Evolutionary conservation across 2,329 filamentous ascomycete genomes (phyloP).

Genomic region (Trichoderma koningii): DNA sequence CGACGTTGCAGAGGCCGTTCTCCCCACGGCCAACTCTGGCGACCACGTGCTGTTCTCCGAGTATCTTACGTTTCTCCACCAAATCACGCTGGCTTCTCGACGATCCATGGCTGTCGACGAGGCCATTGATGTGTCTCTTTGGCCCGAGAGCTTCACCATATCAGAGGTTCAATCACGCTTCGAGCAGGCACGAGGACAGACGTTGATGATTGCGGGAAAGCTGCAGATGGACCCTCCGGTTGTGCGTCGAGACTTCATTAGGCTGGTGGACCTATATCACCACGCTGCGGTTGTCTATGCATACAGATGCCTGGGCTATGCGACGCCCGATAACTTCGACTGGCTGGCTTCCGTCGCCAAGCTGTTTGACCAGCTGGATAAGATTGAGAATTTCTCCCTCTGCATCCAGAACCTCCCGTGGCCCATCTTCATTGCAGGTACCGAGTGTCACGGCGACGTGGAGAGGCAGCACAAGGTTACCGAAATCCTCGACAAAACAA

Average conservation of each 20-base stretch:
- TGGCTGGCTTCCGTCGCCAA: slow-evolving; percentile 29
- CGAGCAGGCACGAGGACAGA: slow-evolving; percentile 35
- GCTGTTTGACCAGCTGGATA: slow-evolving; percentile 32
- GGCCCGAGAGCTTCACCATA: slow-evolving; percentile 5
- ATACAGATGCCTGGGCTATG: slow-evolving; percentile 34
- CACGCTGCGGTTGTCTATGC: slow-evolving; percentile 36
- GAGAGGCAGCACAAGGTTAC: slow-evolving; percentile 31
- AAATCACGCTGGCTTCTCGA: slow-evolving; percentile 31
- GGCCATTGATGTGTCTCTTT: background rate
- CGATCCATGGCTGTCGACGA: slow-evolving; percentile 18
- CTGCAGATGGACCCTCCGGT: slow-evolving; percentile 30
- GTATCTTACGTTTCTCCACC: slow-evolving; percentile 32
- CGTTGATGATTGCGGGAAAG: slow-evolving; percentile 35
- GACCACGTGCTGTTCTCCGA: slow-evolving; percentile 34
- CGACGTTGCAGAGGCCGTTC: slow-evolving; percentile 32
- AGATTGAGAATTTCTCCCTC: slow-evolving; percentile 32
- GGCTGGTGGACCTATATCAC: slow-evolving; percentile 37
- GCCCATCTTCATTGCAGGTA: slow-evolving; percentile 37
- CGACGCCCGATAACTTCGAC: slow-evolving; percentile 27
- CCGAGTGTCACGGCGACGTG: slow-evolving; percentile 33
- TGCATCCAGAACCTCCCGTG: slow-evolving; percentile 38
- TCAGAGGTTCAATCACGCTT: slow-evolving; percentile 31
- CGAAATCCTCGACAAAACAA: slow-evolving; percentile 29
- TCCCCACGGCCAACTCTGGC: slow-evolving; percentile 29
- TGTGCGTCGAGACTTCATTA: slow-evolving; percentile 34